Base-by-base conservation (phyloP, 1,139 yeast genomes). In the Sugiyamaella novakii region DNA sequence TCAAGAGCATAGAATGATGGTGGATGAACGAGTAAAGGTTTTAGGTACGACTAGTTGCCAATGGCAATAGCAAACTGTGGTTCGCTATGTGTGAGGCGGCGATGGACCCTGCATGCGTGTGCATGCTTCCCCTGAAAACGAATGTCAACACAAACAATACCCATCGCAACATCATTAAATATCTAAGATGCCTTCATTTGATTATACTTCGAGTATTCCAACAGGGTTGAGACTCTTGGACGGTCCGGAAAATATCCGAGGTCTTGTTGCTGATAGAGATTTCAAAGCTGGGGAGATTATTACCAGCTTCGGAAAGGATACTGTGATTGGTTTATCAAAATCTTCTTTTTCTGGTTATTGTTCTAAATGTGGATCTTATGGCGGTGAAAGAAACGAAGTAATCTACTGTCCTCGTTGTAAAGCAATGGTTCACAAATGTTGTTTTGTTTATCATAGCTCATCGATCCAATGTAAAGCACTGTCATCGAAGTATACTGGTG, bases 211-310 rank as follows among this genome's bases (percentile, higher is more conserved):
- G 31, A 24, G 37, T n/a, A 46, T 46, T 33, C 49, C 49, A n/a
- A 30, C n/a, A n/a, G 36, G 46, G 14, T 22, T 46, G 14, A 22
- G 27, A 17, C 12, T 46, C 28, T 12, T 40, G 12, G 49, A 39
- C 3, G 49, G 44, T 10, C 35, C 49, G 10, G 46, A 21, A 24
- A 44, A 36, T 37, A 35, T 44, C 22, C 41, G 49, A 7, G 49
- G 49, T 10, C 27, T 46, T 7, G 8, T 34, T 10, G 45, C 46
- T n/a, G 27, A 27, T 5, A 24, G 37, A 30, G 21, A 33, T 8
- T 40, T 46, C 12, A 36, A 36, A 22, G 41, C 45, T 25, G 44
- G 41, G 3, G 33, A 46, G 6, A 17, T 46, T 5, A 19, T 40
- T 21, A 31, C 49, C n/a, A 24, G 24, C 12, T 44, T 37, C 15